Conservation (phyloP, 805 yeast genomes). For the Komagataella populi region DNA sequence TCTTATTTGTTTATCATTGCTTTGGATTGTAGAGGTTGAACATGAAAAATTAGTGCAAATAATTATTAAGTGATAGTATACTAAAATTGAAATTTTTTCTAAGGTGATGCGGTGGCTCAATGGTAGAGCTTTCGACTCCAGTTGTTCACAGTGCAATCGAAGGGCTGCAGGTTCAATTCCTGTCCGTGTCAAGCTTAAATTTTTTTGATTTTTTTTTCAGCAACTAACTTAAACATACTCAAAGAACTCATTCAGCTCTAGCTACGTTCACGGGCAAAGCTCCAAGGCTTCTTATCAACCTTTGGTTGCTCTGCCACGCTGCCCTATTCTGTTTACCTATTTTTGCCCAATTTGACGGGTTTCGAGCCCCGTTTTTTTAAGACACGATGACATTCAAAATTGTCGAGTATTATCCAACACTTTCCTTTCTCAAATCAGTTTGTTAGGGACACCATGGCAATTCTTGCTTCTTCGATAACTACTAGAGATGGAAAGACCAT, state of each 20-base stretch:
- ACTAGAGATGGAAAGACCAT: slow-evolving; percentile 89
- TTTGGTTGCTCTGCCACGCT: not conserved
- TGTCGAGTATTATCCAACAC: not conserved
- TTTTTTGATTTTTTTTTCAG: slow-evolving; percentile 13
- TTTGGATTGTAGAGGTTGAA: too few relatives aligned
- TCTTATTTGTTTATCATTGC: too few relatives aligned
- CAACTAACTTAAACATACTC: too few relatives aligned
- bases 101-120: slow-evolving; percentile 39
- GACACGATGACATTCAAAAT: not conserved
- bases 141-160: slow-evolving; percentile 40
- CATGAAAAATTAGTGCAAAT: too few relatives aligned
- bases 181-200: slow-evolving; percentile 52
- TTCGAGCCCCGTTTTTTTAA: not conserved
- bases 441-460: slow-evolving; percentile 34
- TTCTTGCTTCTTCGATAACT: slow-evolving; percentile 88
- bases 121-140: slow-evolving; percentile 75
- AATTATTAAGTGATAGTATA: too few relatives aligned
- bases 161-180: slow-evolving; percentile 84
- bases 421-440: not conserved
- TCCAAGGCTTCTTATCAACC: not conserved
- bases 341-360: not conserved
- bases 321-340: not conserved
- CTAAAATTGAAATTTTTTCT: not conserved
- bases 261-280: too few relatives aligned
- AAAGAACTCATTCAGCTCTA: too few relatives aligned